Evolutionary conservation across 1,284 basidiomycete species (phyloP).

Genomic region (Inonotus obliquus): DNA sequence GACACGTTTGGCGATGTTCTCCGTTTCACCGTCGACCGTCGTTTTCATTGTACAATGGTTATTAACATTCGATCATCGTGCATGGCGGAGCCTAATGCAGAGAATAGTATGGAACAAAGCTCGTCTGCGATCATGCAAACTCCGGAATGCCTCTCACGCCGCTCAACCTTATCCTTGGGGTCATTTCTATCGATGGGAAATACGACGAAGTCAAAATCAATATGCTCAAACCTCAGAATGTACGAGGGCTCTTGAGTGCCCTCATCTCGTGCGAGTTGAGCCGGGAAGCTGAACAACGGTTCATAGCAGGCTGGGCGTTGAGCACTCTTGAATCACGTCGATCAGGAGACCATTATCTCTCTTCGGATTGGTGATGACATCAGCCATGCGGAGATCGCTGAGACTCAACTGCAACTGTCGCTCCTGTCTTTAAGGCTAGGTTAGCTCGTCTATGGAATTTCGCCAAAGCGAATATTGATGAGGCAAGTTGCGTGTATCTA

Average conservation of each 20-base stretch:
- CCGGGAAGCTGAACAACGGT: not conserved
- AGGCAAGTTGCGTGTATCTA: too few relatives aligned
- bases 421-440: too few relatives aligned
- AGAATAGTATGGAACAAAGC: not conserved
- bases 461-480: too few relatives aligned
- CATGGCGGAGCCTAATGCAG: not conserved
- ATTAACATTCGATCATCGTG: not conserved
- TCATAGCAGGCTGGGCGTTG: too few relatives aligned
- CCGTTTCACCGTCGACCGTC: too few relatives aligned
- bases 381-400: too few relatives aligned
- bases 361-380: too few relatives aligned
- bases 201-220: not conserved
- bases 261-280: not conserved
- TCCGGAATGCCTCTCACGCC: not conserved
- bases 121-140: not conserved
- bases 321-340: too few relatives aligned
- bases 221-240: not conserved
- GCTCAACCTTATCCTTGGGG: not conserved
- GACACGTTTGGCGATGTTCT: not conserved
- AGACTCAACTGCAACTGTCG: too few relatives aligned
- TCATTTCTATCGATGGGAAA: not conserved
- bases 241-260: not conserved
- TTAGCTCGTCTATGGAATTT: too few relatives aligned
- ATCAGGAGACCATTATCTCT: too few relatives aligned
- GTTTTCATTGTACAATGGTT: too few relatives aligned